These are phyloP conservation scores for Cucumis sativus DNA, from an alignment of 306 rosid genomes.

Conservation along the genomic window DNA sequence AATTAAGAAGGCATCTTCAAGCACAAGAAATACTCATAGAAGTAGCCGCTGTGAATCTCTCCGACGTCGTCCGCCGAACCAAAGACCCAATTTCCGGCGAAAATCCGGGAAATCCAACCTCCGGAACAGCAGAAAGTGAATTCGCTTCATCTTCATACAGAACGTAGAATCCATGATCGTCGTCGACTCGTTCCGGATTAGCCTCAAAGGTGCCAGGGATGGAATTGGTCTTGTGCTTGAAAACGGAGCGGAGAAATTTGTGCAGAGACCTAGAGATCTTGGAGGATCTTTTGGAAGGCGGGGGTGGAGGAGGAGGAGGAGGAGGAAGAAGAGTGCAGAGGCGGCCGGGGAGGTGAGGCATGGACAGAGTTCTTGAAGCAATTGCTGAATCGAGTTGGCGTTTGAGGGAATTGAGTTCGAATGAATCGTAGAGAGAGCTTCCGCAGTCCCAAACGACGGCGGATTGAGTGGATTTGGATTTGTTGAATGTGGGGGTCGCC, in stretches of 20 bases:
- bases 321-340: conserved; percentile 13
- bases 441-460: conserved; percentile 73
- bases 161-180: not conserved
- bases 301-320: not conserved
- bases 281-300: not conserved
- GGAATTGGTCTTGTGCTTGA: not conserved
- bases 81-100: conserved; percentile 5
- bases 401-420: conserved; percentile 70
- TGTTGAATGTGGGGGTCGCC: not conserved
- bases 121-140: not conserved
- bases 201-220: not conserved
- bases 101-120: not conserved
- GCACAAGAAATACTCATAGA: conserved; percentile 12
- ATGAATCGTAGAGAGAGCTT: conserved; percentile 80
- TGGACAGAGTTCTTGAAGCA: conserved; percentile 48
- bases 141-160: not conserved
- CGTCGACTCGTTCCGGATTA: not conserved
- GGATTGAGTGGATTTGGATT: not conserved
- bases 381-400: conserved; percentile 70
- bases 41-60: conserved; percentile 3
- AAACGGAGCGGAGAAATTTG: conserved; percentile 6
- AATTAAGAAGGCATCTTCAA: not conserved
- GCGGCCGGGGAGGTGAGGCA: conserved; percentile 47
- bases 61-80: conserved; percentile 2
- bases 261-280: conserved; percentile 10